These are phyloP conservation scores for Lactarius akahatsu DNA, from an alignment of 768 basidiomycete species.

Conservation along the genomic window DNA sequence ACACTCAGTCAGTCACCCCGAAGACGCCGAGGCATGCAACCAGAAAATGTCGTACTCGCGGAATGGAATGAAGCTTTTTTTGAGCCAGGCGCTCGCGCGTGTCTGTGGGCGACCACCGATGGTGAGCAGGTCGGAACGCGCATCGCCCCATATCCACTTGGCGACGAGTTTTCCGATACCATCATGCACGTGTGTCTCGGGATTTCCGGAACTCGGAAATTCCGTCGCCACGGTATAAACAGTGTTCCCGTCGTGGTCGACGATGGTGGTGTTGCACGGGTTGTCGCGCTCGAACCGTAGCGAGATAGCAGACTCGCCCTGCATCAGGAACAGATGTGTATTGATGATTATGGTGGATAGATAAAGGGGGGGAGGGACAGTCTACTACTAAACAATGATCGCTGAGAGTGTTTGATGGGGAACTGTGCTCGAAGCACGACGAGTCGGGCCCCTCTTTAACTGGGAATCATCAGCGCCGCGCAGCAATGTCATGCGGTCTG, in stretches of 20 bases:
- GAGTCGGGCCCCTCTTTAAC: not conserved
- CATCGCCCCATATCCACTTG: conserved; percentile 29
- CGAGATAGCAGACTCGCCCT: conserved; percentile 3
- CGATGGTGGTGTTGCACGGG: conserved; percentile 29
- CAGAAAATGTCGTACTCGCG: conserved; percentile 9
- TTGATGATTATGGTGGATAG: conserved; percentile 11
- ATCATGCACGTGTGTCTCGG: conserved; percentile 22
- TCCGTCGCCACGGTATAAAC: conserved; percentile 27
- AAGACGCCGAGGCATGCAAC: not conserved
- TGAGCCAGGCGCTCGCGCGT: conserved; percentile 28
- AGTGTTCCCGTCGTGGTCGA: conserved; percentile 16
- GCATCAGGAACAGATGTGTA: not conserved
- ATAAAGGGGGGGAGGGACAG: not conserved
- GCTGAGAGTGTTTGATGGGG: not conserved
- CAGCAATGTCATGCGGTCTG: conserved; percentile 1
- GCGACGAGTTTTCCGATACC: conserved; percentile 25
- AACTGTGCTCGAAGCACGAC: not conserved
- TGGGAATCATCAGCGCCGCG: not conserved
- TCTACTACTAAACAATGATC: not conserved
- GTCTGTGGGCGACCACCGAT: conserved; percentile 12
- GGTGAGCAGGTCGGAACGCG: conserved; percentile 29
- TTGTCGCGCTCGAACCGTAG: conserved; percentile 24
- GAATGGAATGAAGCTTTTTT: conserved; percentile 29
- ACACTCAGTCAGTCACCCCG: not conserved
- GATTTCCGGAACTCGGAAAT: conserved; percentile 17